Evolutionary conservation across 2,329 filamentous ascomycete genomes (phyloP).

Genomic region (Nemania sp.): DNA sequence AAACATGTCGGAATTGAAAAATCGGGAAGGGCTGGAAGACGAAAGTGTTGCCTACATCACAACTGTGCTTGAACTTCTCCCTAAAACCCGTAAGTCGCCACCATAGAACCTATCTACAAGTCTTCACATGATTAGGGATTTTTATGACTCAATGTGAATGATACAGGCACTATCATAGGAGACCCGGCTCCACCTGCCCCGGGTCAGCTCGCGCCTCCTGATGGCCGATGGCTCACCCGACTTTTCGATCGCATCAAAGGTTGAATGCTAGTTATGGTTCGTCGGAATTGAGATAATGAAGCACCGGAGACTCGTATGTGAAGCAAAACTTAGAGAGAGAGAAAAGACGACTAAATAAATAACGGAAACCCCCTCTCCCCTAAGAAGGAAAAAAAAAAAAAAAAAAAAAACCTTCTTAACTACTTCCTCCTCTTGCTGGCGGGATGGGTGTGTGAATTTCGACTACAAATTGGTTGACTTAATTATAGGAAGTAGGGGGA

Average conservation of each 20-base stretch:
- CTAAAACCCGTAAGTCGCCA: not conserved
- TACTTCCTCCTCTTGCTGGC: too few relatives aligned
- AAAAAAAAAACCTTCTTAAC: too few relatives aligned
- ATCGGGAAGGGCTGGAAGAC: not conserved
- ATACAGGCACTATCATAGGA: not conserved
- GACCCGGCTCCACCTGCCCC: not conserved
- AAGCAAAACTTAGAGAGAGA: too few relatives aligned
- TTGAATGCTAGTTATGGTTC: not conserved
- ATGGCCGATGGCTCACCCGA: not conserved
- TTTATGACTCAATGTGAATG: not conserved
- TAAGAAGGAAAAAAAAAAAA: too few relatives aligned
- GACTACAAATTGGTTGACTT: too few relatives aligned
- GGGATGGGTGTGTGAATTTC: too few relatives aligned
- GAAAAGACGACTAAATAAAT: too few relatives aligned
- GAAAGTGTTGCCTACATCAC: not conserved
- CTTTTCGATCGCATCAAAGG: not conserved
- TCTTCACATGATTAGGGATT: not conserved
- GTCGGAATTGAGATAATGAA: not conserved
- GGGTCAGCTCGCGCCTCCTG: not conserved
- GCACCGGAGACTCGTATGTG: not conserved
- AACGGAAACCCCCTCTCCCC: too few relatives aligned
- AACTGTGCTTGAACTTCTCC: not conserved
- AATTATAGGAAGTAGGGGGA: too few relatives aligned
- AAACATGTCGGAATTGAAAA: conserved; percentile 1
- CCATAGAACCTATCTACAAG: not conserved